Conservation (phyloP, 2,329 filamentous ascomycete genomes). For the Drechslerella dactyloides region DNA sequence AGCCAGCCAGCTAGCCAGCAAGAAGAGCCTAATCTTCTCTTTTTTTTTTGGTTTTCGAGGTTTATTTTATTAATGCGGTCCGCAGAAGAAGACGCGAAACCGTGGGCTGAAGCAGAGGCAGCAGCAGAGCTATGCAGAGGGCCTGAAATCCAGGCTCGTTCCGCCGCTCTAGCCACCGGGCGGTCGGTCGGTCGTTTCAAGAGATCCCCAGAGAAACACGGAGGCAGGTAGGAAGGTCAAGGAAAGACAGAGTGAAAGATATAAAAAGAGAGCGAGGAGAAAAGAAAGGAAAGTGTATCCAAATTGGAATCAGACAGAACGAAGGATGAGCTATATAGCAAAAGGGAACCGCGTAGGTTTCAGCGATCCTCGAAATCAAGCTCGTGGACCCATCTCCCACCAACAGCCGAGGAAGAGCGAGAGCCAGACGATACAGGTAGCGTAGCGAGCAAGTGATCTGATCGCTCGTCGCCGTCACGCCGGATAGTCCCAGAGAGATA, state of each 20-base stretch:
- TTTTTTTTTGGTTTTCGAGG: neutral
- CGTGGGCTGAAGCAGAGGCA: constrained; percentile 24
- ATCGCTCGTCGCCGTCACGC: neutral
- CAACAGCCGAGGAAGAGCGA: constrained; percentile 1
- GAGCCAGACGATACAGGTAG: neutral
- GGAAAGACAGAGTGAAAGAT: neutral
- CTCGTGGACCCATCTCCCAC: constrained; percentile 7
- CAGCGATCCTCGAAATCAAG: neutral
- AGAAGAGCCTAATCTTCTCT: neutral
- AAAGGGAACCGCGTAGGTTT: constrained; percentile 4
- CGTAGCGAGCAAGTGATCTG: too few species aligned
- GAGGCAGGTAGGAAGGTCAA: neutral
- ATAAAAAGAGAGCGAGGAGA: neutral
- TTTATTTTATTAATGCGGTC: neutral
- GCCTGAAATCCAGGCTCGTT: constrained; percentile 9
- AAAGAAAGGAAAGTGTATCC: neutral
- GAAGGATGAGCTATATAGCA: constrained; percentile 1
- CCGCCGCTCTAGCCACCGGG: constrained; percentile 10
- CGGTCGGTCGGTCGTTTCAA: constrained; percentile 26
- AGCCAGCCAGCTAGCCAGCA: too few species aligned
- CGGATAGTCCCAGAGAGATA: neutral
- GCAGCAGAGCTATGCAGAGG: constrained; percentile 15
- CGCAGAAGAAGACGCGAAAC: neutral
- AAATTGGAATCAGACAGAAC: neutral
- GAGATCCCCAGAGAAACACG: constrained; percentile 2